phyloP scores from a whole-genome alignment of 2,329 filamentous ascomycete genomes.

The Fusarium scirpi region DNA sequence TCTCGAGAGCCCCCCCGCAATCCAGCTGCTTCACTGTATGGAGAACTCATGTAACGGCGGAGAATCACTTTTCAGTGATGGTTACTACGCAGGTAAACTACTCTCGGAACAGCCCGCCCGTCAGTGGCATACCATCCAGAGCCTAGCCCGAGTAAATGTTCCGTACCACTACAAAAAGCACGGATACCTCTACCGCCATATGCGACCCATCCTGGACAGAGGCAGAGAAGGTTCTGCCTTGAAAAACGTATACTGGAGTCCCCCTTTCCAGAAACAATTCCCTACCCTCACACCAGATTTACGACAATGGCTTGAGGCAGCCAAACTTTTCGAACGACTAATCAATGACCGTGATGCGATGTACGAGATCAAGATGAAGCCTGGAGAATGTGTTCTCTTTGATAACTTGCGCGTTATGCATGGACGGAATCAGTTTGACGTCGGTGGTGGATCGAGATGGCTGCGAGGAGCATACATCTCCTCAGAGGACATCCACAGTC shows the following conservation, averaged over 20 bases:
- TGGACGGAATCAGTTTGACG: constrained; percentile 81
- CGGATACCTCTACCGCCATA: constrained; percentile 70
- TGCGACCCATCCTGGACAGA: constrained; percentile 67
- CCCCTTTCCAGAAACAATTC: constrained; percentile 79
- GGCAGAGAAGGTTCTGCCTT: too few relatives aligned
- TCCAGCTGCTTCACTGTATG: constrained; percentile 91
- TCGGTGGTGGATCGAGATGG: constrained; percentile 76
- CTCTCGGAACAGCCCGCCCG: too few relatives aligned
- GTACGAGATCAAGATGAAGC: constrained; percentile 77
- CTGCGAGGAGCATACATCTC: constrained; percentile 88
- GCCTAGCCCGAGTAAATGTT: constrained; percentile 60
- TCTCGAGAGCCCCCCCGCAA: constrained; percentile 79
- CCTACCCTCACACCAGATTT: constrained; percentile 39
- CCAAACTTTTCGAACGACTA: constrained; percentile 66
- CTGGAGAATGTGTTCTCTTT: constrained; percentile 93
- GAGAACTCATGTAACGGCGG: constrained; percentile 84
- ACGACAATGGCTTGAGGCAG: constrained; percentile 61
- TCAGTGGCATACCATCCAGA: too few relatives aligned
- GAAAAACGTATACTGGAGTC: constrained; percentile 67
- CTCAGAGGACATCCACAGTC: constrained; percentile 58
- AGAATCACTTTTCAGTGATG: constrained; percentile 87
- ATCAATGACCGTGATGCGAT: constrained; percentile 70
- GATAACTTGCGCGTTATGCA: constrained; percentile 89
- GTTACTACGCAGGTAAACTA: constrained; percentile 71
- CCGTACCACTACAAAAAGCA: constrained; percentile 78